Conservation (phyloP, 768 basidiomycete species). For the Lyophyllum semitale region DNA sequence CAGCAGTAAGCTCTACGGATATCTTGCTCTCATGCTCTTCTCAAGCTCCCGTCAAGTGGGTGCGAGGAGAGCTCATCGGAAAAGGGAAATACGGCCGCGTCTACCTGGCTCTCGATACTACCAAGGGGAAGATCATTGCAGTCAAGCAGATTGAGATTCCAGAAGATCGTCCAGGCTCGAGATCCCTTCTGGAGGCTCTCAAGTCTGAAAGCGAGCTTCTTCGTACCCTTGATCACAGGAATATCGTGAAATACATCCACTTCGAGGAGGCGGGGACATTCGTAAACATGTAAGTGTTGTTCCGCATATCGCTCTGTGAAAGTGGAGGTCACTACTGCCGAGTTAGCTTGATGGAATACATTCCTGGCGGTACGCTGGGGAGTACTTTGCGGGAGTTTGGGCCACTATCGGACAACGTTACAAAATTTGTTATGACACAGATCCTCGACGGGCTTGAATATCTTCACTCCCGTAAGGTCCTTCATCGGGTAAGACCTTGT, state of each 20-base stretch:
- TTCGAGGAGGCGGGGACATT: conserved; percentile 84
- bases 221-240: conserved; percentile 91
- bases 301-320: neutral
- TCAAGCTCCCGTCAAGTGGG: conserved; percentile 92
- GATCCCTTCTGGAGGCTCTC: conserved; percentile 84
- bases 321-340: no score
- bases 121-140: conserved; percentile 95
- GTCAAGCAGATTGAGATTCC: conserved; percentile 98
- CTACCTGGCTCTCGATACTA: conserved; percentile 92
- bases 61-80: conserved; percentile 94
- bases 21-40: conserved; percentile 11
- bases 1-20: conserved; percentile 6
- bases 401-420: conserved; percentile 86
- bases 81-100: conserved; percentile 95
- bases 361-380: conserved; percentile 93
- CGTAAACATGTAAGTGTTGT: conserved; percentile 79
- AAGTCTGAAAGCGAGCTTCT: conserved; percentile 94
- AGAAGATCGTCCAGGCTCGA: conserved; percentile 78
- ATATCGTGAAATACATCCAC: conserved; percentile 95
- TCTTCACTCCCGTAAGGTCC: conserved; percentile 85
- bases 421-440: conserved; percentile 88
- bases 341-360: conserved; percentile 98
- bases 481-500: conserved; percentile 71
- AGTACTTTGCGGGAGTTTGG: conserved; percentile 85
- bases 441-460: conserved; percentile 91